These are phyloP conservation scores for Penicillium griseofulvum DNA, from an alignment of 2,329 filamentous ascomycete genomes.

Conservation along the genomic window DNA sequence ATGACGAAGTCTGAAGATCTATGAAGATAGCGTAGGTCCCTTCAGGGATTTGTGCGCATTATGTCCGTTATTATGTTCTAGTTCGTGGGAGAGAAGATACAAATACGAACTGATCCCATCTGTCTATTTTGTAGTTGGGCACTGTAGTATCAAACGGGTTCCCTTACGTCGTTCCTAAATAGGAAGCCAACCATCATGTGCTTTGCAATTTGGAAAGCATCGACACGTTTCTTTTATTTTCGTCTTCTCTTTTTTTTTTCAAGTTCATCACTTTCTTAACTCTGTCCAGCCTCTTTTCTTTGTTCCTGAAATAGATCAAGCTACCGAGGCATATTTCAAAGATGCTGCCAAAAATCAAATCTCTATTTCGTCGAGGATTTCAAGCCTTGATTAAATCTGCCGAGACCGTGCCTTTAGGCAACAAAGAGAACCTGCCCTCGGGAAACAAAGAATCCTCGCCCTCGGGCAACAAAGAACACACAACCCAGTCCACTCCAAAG, in stretches of 20 bases:
- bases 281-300: neutral
- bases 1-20: slow-evolving; percentile 11
- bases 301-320: slow-evolving; percentile 6
- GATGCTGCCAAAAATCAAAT: neutral
- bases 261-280: neutral
- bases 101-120: slow-evolving; percentile 22
- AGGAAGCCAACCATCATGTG: neutral
- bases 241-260: neutral
- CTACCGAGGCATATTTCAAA: neutral
- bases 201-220: neutral
- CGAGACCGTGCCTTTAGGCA: neutral
- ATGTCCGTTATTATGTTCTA: slow-evolving; percentile 16
- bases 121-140: neutral
- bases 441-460: slow-evolving; percentile 1
- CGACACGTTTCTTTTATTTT: neutral
- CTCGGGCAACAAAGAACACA: neutral
- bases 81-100: slow-evolving; percentile 15
- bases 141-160: neutral
- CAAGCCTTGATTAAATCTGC: neutral
- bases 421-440: neutral
- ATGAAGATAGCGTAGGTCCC: slow-evolving; percentile 7
- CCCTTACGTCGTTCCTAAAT: neutral
- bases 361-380: neutral
- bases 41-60: slow-evolving; percentile 11
- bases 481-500: neutral